Base-by-base conservation (phyloP, 2,329 filamentous ascomycete genomes). In the Neopestalotiopsis sp. region DNA sequence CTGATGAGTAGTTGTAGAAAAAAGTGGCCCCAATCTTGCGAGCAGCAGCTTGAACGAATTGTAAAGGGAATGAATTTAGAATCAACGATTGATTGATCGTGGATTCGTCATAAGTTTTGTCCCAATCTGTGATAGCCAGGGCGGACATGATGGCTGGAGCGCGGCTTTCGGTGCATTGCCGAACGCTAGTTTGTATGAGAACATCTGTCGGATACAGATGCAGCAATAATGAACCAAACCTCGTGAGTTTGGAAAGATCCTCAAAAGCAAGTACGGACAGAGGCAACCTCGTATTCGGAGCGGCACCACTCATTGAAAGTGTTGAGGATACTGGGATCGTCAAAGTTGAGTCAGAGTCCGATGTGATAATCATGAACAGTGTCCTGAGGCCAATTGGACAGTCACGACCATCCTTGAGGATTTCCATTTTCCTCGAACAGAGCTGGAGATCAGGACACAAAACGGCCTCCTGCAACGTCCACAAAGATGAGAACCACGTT, bases 61-160 rank as follows among this genome's bases (percentile, higher is more conserved):
- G 13, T 5, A 14, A 17, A 45, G 42, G 42, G 17, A 14, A 45
- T 12, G 17, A 45, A 5, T 14, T 14, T 12, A 45, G 42, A 1
- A 5, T 13, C 2, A 5, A 4, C 12, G 9, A 45, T 45, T 45
- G 13, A 13, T 45, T 45, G 5, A 13, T 45, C 0, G 14, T 17
- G 1, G 1, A 45, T 45, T 45, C 12, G 13, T 1, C 42, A 17
- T 1, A 24, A 24, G 24, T 24, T 24, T 20, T 14, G 14, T 58
- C 6, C 56, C 56, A 58, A 9, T 30, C 56, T 0, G 56, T 58
- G n/a, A 20, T 24, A 4, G 4, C 56, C 6, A 58, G 56, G 12
- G 56, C 56, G 6, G 56, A 58, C 56, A 58, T 58, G 20, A 58
- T 58, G 2, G 56, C 56, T 58, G 56, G 56, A 4, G 56, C 56